Evolutionary conservation across 371 early-diverging fungal species (phyloP).

Genomic region (Hamiltosporidium tvaerminnensis): DNA sequence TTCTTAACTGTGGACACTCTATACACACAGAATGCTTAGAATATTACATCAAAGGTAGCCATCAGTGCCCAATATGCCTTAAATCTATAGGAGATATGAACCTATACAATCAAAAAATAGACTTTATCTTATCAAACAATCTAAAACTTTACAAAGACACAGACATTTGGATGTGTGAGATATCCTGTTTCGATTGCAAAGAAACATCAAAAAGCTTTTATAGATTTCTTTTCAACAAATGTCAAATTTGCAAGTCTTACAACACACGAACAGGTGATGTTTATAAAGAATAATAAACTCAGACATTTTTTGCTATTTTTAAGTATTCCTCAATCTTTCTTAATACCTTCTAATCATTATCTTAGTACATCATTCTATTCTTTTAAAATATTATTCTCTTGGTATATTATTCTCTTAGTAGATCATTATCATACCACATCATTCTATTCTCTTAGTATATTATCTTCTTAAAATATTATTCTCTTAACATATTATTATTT

Average conservation of each 20-base stretch:
- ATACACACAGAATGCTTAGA: conserved; percentile 72
- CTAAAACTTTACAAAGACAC: background rate
- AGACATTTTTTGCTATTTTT: no score
- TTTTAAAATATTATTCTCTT: no score
- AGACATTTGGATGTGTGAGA: background rate
- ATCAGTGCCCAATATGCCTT: conserved; percentile 82
- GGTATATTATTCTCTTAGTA: no score
- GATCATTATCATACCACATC: no score
- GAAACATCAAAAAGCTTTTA: background rate
- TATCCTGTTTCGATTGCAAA: background rate
- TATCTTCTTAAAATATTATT: no score
- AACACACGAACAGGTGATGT: conserved; percentile 1
- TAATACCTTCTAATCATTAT: no score
- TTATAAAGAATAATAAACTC: background rate
- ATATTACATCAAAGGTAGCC: conserved; percentile 65
- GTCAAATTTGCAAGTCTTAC: background rate
- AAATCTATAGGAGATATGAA: conserved; percentile 73
- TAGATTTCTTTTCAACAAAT: background rate
- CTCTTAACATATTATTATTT: no score
- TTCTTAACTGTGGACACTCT: conserved; percentile 73
- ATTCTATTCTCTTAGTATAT: no score
- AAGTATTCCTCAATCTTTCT: no score
- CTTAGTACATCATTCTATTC: no score
- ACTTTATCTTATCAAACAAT: conserved; percentile 34
- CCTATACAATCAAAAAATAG: conserved; percentile 64